Base-by-base conservation (phyloP, 257 asterid species). In the Thymus quinquecostatus region DNA sequence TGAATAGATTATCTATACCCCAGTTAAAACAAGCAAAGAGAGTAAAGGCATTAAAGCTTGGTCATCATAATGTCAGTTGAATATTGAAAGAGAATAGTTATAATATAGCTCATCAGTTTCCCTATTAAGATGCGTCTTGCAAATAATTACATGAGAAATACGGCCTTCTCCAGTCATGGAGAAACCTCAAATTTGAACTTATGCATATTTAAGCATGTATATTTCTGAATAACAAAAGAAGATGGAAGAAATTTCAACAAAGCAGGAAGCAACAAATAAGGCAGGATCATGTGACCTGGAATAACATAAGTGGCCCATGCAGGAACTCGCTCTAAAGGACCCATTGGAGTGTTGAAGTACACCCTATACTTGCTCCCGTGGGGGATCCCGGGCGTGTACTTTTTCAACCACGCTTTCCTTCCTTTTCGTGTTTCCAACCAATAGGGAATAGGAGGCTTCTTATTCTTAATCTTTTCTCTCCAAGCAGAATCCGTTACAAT, bases 261-360 rank as follows among this genome's bases (percentile, higher is more conserved):
- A 40, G 57, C 59, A 47, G 51, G 60, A 54, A 73, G 78, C 77
- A 82, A 61, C 55, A 69, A 69, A 75, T 3, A 47, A 81, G 57
- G 74, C 9, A 57, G 56, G 47, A 81, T 67, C 64, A 64, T 54
- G 69, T 73, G 69, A 93, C 98, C 97, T 84, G 97, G 97, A 81
- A 84, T 77, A 55, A 94, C 99, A 60, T 88, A 91, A 58, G 95
- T 89, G 80, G 99, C 99, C 98, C 99, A 94, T 74, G 99, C 98
- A 80, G 98, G 98, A 56, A 94, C 96, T 65, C 99, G 90, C 82
- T 94, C 99, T 60, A 94, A 82, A 66, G 97, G 96, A 77, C 99
- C 99, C 65, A 72, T 71, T 53, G 98, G 93, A 78, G 99, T 94
- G 79, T 91, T 94, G 61, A 91, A 82, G 84, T 85, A 94, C 74